Conservation (phyloP, 345 rosid genomes). For the Lenwebbia sp. region DNA sequence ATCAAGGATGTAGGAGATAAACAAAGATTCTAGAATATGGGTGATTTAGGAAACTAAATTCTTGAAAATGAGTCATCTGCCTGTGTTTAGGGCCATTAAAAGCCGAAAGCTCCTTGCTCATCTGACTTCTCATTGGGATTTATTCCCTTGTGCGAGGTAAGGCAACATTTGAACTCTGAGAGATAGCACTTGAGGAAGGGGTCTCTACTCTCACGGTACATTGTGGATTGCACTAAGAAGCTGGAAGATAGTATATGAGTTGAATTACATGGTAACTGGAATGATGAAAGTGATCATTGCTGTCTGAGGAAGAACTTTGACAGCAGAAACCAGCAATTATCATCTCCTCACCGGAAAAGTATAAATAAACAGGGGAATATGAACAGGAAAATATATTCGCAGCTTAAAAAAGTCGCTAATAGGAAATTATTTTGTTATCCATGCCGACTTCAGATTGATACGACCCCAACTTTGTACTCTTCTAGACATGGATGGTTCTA, state of each 20-base stretch:
- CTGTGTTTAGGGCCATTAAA: neutral
- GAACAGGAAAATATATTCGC: neutral
- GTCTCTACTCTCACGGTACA: neutral
- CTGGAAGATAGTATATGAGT: neutral
- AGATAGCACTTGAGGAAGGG: neutral
- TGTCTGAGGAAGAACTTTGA: neutral
- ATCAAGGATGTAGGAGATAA: neutral
- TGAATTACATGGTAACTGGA: neutral
- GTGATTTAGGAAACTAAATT: neutral
- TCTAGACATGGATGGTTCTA: neutral
- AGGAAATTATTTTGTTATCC: constrained; percentile 1
- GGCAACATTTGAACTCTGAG: neutral
- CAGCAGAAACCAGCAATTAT: neutral
- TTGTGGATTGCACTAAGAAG: neutral
- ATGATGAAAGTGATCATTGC: neutral
- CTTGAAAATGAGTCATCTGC: neutral
- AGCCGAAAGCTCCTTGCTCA: neutral
- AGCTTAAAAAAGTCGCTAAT: neutral
- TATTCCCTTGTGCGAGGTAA: neutral
- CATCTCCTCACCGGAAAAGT: neutral
- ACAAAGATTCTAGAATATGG: neutral
- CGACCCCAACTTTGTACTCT: no score
- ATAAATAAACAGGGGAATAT: neutral
- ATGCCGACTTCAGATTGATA: no score
- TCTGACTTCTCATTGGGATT: neutral